Percentiles rank a stretch among this genome's conserved stretches.
Conservation (phyloP, 208 protist genomes). For the Entamoeba histolytica region DNA sequence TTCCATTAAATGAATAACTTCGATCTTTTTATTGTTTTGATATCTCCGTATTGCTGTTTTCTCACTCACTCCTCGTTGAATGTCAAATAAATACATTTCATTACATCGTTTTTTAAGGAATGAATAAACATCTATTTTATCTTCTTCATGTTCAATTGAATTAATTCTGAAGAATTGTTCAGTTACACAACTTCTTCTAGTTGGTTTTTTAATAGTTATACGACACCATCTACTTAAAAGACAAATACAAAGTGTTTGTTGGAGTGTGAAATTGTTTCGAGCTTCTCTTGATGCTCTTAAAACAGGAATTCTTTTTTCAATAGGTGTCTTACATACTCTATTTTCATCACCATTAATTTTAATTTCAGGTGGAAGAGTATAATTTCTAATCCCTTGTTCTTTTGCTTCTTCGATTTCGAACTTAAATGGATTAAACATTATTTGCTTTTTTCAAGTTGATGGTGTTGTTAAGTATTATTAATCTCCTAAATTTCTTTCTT, state of each 20-base stretch:
- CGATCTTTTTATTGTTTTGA: not conserved
- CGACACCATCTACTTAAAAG: not conserved
- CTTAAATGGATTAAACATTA: too few species aligned
- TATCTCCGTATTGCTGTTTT: not conserved
- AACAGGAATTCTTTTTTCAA: not conserved
- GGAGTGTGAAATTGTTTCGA: not conserved
- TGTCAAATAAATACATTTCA: not conserved
- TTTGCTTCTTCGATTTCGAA: too few species aligned
- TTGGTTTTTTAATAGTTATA: not conserved
- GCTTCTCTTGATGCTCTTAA: not conserved
- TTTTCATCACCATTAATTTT: not conserved
- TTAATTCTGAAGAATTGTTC: not conserved
- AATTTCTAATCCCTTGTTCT: too few species aligned
- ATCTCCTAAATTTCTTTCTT: too few species aligned
- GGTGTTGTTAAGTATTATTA: too few species aligned
- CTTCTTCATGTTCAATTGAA: not conserved
- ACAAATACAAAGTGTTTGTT: not conserved
- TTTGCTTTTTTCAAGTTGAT: too few species aligned
- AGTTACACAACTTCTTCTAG: not conserved
- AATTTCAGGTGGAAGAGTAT: not conserved
- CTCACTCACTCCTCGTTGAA: not conserved
- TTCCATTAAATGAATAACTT: not conserved
- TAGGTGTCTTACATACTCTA: not conserved
- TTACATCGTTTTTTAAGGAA: not conserved
- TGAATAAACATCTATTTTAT: not conserved